Conservation (phyloP, 23 red algal species). For the Pyropia yezoensis region DNA sequence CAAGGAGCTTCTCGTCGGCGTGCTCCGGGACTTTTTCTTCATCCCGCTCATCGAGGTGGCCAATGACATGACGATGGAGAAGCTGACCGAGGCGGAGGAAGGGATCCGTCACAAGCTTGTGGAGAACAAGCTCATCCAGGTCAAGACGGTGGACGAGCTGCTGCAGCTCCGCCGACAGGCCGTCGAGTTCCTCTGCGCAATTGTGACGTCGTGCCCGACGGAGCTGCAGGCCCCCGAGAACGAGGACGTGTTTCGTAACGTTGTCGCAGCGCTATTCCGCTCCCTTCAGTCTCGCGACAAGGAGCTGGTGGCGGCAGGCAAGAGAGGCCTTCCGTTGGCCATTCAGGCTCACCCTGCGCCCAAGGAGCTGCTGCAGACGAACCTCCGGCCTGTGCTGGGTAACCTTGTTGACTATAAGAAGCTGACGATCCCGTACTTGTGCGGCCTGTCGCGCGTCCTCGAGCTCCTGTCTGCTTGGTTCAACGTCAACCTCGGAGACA, state of each 20-base stretch:
- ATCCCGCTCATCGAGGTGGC: constrained; percentile 48
- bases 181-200: constrained; percentile 28
- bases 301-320: constrained; percentile 38
- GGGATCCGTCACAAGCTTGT: constrained; percentile 50
- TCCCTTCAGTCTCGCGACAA: constrained; percentile 65
- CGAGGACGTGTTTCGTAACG: constrained; percentile 37
- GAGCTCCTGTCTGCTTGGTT: constrained; percentile 92
- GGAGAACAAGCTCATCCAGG: constrained; percentile 67
- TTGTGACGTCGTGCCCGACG: constrained; percentile 18
- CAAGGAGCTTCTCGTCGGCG: constrained; percentile 31
- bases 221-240: constrained; percentile 26
- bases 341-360: constrained; percentile 30
- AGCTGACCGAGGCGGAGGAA: constrained; percentile 76
- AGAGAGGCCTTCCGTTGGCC: constrained; percentile 50
- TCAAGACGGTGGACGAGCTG: constrained; percentile 12
- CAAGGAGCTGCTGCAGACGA: constrained; percentile 68
- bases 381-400: constrained; percentile 79
- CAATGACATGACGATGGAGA: constrained; percentile 58
- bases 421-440: constrained; percentile 64
- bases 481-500: constrained; percentile 82
- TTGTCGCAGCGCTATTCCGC: constrained; percentile 71
- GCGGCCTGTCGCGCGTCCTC: constrained; percentile 66
- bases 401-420: constrained; percentile 72
- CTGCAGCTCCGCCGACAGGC: constrained; percentile 33
- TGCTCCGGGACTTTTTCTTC: constrained; percentile 15